Percentiles rank a stretch among this genome's conserved stretches.
These are phyloP conservation scores for Pholiota conissans DNA, from an alignment of 768 basidiomycete species.

Conservation along the genomic window DNA sequence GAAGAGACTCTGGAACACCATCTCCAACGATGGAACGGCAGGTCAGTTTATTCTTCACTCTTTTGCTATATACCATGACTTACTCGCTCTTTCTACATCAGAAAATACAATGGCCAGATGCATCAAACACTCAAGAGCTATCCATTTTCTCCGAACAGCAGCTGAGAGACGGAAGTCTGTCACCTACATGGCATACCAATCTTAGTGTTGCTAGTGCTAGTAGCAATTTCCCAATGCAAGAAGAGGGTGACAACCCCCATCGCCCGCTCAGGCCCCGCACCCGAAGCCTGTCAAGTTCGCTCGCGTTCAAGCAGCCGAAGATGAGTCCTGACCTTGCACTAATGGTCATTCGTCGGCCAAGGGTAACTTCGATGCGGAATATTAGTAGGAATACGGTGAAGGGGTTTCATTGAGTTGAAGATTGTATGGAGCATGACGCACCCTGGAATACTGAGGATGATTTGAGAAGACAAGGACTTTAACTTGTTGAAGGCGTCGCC, in stretches of 20 bases:
- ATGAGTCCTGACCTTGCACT: background rate
- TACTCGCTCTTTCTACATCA: background rate
- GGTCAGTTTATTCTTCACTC: too few species aligned
- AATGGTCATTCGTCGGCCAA: background rate
- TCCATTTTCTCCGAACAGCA: background rate
- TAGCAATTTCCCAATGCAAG: too few species aligned
- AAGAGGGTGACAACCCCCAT: too few species aligned
- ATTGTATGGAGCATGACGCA: too few species aligned
- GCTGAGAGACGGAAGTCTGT: background rate
- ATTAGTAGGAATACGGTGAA: background rate
- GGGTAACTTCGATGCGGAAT: background rate
- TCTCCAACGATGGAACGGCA: too few species aligned
- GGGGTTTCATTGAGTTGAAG: background rate
- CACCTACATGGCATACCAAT: background rate
- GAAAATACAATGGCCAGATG: background rate
- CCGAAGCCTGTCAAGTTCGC: too few species aligned
- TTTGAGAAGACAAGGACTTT: too few species aligned
- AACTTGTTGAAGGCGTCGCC: too few species aligned
- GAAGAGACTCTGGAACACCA: too few species aligned
- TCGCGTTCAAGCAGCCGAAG: background rate
- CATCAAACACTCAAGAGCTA: background rate
- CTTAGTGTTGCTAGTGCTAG: background rate
- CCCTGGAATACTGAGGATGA: too few species aligned
- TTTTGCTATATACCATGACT: background rate
- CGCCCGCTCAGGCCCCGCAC: too few species aligned